phyloP scores from a whole-genome alignment of 2,329 filamentous ascomycete species.

The Cladophialophora immunda region DNA sequence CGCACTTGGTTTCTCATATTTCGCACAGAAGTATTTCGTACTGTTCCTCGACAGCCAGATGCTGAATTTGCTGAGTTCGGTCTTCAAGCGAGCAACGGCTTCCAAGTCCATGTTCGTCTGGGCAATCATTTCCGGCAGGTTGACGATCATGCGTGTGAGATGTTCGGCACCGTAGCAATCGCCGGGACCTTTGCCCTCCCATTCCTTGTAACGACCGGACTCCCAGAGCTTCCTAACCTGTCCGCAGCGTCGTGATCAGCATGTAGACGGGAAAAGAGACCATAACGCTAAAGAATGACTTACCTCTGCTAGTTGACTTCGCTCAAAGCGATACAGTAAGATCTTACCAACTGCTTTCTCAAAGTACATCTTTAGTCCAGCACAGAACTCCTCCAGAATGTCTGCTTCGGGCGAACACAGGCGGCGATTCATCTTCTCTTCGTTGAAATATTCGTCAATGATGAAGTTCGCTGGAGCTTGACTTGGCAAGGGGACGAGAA shows the following conservation, averaged over 20 bases:
- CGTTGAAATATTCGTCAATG: slow-evolving; percentile 78
- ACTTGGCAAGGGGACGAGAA: slow-evolving; percentile 85
- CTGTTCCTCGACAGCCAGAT: slow-evolving; percentile 83
- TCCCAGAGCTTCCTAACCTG: slow-evolving; percentile 76
- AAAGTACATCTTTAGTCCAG: slow-evolving; percentile 91
- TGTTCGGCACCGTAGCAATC: slow-evolving; percentile 96
- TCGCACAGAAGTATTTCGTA: slow-evolving; percentile 73
- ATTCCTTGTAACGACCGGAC: slow-evolving; percentile 64
- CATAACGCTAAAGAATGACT: neutral
- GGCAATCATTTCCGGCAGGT: slow-evolving; percentile 54
- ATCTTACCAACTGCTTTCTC: slow-evolving; percentile 88
- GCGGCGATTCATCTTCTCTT: slow-evolving; percentile 72
- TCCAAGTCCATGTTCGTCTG: slow-evolving; percentile 98
- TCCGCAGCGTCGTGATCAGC: slow-evolving; percentile 5
- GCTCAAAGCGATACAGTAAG: slow-evolving; percentile 92
- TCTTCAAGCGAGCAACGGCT: slow-evolving; percentile 84
- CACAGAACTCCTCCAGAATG: slow-evolving; percentile 87
- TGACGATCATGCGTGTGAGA: slow-evolving; percentile 78
- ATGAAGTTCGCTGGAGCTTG: slow-evolving; percentile 78
- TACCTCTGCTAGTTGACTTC: slow-evolving; percentile 74
- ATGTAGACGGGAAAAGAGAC: neutral
- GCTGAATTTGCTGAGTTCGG: slow-evolving; percentile 87
- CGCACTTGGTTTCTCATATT: slow-evolving; percentile 52
- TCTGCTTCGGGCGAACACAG: slow-evolving; percentile 76
- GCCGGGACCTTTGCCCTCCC: slow-evolving; percentile 74